phyloP scores from a whole-genome alignment of 2,329 filamentous ascomycete species.

The Monilinia vaccinii-corymbosi region DNA sequence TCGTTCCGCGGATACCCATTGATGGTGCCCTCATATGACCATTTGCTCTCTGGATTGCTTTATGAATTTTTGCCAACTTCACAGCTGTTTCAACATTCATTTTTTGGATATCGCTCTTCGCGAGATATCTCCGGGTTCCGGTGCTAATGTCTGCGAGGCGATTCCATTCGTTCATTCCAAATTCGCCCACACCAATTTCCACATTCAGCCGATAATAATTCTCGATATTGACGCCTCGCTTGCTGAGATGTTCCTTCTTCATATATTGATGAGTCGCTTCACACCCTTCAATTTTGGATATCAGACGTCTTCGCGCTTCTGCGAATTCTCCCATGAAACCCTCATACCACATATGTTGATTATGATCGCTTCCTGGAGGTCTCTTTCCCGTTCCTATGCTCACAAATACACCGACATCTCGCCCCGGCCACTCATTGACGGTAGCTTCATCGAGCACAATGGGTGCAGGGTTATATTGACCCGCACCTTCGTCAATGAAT shows the following conservation, averaged over 20 bases:
- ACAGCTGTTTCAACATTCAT: constrained; percentile 69
- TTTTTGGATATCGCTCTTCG: constrained; percentile 61
- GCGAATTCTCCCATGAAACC: constrained; percentile 88
- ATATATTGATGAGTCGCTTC: constrained; percentile 85
- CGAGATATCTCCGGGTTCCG: constrained; percentile 75
- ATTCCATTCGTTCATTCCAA: constrained; percentile 98
- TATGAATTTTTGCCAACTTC: constrained; percentile 76
- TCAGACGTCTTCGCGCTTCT: constrained; percentile 75
- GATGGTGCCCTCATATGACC: constrained; percentile 3
- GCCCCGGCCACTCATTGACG: constrained; percentile 88
- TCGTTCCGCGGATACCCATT: background rate
- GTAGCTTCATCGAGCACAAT: constrained; percentile 82
- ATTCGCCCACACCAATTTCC: constrained; percentile 90
- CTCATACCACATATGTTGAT: constrained; percentile 81
- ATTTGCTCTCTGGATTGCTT: constrained; percentile 45
- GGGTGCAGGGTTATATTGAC: constrained; percentile 85
- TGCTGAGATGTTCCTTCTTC: constrained; percentile 66
- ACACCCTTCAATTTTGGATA: constrained; percentile 90
- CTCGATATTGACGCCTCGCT: constrained; percentile 72
- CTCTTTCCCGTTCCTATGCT: constrained; percentile 92
- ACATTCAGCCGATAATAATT: constrained; percentile 97
- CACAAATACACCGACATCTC: constrained; percentile 85
- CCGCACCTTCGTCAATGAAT: constrained; percentile 87
- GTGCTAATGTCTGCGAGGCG: constrained; percentile 92
- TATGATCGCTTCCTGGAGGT: constrained; percentile 57